Evolutionary conservation across 2,329 filamentous ascomycete genomes (phyloP).

Genomic region (Cercospora canescens): DNA sequence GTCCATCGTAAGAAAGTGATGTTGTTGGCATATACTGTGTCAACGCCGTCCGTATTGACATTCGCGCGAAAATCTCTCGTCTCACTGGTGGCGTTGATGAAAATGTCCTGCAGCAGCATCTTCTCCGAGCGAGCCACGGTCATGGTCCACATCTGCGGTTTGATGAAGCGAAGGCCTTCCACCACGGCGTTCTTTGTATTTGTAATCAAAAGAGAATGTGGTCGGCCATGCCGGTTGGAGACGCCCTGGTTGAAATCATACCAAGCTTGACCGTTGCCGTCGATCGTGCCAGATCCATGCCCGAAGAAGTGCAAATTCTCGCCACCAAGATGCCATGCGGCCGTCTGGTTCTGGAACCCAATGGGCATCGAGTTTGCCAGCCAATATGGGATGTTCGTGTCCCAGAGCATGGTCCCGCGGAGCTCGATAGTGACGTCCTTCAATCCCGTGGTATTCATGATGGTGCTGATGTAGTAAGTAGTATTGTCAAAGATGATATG

Average conservation of each 20-base stretch:
- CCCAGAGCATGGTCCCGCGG: conserved; percentile 49
- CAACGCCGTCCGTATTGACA: conserved; percentile 50
- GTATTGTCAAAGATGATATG: conserved; percentile 54
- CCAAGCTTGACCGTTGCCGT: conserved; percentile 63
- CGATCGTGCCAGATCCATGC: conserved; percentile 53
- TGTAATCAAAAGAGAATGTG: conserved; percentile 54
- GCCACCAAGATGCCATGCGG: conserved; percentile 58
- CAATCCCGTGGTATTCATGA: conserved; percentile 43
- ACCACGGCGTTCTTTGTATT: conserved; percentile 51
- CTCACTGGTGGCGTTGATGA: conserved; percentile 57
- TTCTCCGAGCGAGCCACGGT: conserved; percentile 53
- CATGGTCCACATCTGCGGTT: conserved; percentile 57
- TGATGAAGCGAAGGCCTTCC: conserved; percentile 52
- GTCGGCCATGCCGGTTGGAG: conserved; percentile 40
- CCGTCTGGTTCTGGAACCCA: conserved; percentile 58
- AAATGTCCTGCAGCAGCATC: conserved; percentile 52
- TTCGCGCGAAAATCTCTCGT: conserved; percentile 5
- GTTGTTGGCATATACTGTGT: conserved; percentile 56
- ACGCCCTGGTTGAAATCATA: conserved; percentile 43
- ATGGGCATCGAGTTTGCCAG: conserved; percentile 52
- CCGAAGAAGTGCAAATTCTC: conserved; percentile 53
- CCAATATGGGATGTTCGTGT: conserved; percentile 52
- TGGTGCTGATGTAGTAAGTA: conserved; percentile 39
- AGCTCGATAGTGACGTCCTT: conserved; percentile 51
- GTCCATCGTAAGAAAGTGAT: conserved; percentile 56